These are phyloP conservation scores for Mycena vitilis DNA, from an alignment of 768 basidiomycete species.

Conservation along the genomic window DNA sequence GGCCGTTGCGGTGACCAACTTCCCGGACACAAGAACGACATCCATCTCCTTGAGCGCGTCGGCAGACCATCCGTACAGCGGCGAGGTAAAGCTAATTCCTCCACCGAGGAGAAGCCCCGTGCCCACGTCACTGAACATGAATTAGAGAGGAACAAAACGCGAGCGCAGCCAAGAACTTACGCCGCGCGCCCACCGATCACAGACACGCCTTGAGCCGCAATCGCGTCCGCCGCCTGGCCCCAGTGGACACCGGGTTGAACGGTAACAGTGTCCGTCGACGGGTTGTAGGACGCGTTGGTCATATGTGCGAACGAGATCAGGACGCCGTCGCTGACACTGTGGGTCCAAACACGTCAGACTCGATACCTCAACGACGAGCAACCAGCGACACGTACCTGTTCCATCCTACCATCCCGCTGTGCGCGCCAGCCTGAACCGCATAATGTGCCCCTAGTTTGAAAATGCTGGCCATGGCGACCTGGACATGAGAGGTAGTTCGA, in stretches of 20 bases:
- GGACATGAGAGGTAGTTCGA: conserved; percentile 46
- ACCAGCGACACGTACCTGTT: conserved; percentile 9
- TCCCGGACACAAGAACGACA: conserved; percentile 56
- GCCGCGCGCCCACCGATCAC: conserved; percentile 46
- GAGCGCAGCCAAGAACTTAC: not conserved
- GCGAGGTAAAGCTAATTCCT: conserved; percentile 53
- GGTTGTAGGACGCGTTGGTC: conserved; percentile 44
- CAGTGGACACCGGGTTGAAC: conserved; percentile 55
- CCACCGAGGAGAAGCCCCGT: conserved; percentile 59
- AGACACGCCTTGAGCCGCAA: conserved; percentile 53
- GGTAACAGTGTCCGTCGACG: conserved; percentile 48
- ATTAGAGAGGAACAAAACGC: not conserved
- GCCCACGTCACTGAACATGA: conserved; percentile 49
- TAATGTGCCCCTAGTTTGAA: conserved; percentile 49
- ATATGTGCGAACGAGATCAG: conserved; percentile 54
- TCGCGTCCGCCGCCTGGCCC: conserved; percentile 49
- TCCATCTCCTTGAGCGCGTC: conserved; percentile 52
- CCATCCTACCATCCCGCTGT: conserved; percentile 51
- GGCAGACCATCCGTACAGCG: conserved; percentile 52
- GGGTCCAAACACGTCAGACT: no score
- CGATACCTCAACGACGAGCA: not conserved
- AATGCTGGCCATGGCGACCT: conserved; percentile 51
- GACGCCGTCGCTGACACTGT: conserved; percentile 51
- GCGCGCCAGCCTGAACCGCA: conserved; percentile 56
- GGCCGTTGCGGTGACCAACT: conserved; percentile 53